Evolutionary conservation across 306 rosid species (phyloP).

Genomic region (Luffa aegyptiaca): DNA sequence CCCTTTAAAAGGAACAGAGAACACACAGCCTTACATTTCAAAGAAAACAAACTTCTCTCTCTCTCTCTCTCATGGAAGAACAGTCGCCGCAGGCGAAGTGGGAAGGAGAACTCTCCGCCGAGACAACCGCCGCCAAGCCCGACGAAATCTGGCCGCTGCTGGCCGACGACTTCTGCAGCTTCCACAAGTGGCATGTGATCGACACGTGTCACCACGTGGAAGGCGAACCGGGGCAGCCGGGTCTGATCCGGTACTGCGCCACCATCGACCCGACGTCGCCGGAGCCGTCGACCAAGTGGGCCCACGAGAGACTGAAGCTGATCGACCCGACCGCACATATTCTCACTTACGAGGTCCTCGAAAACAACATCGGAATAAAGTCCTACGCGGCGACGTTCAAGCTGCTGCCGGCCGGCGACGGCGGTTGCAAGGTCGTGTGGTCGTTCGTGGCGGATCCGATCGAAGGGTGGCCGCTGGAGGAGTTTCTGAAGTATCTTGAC

Average conservation of each 20-base stretch:
- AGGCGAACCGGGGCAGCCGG: constrained; percentile 36
- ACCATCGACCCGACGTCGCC: not conserved
- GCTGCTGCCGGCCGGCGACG: constrained; percentile 4
- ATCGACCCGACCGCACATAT: constrained; percentile 27
- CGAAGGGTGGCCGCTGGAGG: constrained; percentile 35
- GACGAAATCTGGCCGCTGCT: constrained; percentile 20
- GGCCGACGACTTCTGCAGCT: constrained; percentile 37
- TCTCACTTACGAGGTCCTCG: constrained; percentile 29
- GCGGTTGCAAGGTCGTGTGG: constrained; percentile 47
- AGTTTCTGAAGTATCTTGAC: constrained; percentile 14
- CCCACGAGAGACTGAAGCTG: not conserved
- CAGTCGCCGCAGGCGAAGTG: constrained; percentile 15
- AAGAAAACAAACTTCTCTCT: not conserved
- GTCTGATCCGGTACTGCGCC: constrained; percentile 38
- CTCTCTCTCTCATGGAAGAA: constrained; percentile 11
- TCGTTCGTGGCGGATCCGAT: constrained; percentile 44
- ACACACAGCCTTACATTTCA: too few relatives aligned
- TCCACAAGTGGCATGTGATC: constrained; percentile 33
- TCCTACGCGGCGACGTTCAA: constrained; percentile 30
- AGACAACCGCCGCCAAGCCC: not conserved
- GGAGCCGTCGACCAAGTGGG: not conserved
- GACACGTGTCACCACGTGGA: constrained; percentile 32
- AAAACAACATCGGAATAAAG: constrained; percentile 33
- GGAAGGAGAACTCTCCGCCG: constrained; percentile 29
- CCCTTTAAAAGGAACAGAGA: too few relatives aligned